A percentile compares a stretch with the other conserved stretches of the same genome.
These are phyloP conservation scores for Leishmania tropica DNA, from an alignment of 208 protist genomes.

Conservation along the genomic window DNA sequence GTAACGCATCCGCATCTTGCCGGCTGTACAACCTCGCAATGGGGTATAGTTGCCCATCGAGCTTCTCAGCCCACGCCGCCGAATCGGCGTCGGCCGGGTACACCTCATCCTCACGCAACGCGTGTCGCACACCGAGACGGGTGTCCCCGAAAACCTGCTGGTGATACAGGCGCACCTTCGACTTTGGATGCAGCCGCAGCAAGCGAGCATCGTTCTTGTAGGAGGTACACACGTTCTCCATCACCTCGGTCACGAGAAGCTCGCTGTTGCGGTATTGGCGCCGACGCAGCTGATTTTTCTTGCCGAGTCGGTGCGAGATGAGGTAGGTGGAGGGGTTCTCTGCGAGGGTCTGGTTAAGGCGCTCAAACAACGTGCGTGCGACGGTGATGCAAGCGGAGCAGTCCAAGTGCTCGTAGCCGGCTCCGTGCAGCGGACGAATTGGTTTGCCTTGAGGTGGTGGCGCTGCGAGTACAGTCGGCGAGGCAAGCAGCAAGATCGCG, in stretches of 20 bases:
- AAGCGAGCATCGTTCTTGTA: constrained; percentile 41
- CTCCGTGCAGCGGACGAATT: constrained; percentile 38
- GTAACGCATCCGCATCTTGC: constrained; percentile 39
- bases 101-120: constrained; percentile 40
- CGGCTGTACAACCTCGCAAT: constrained; percentile 54
- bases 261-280: constrained; percentile 67
- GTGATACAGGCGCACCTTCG: constrained; percentile 65
- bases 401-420: constrained; percentile 67
- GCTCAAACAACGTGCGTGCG: constrained; percentile 44
- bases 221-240: constrained; percentile 66
- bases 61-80: constrained; percentile 12
- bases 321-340: constrained; percentile 46
- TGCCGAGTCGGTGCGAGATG: constrained; percentile 50
- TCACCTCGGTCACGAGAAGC: constrained; percentile 74
- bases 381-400: constrained; percentile 84
- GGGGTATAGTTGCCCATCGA: constrained; percentile 15
- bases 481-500: background rate
- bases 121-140: constrained; percentile 4
- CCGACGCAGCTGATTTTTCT: constrained; percentile 39
- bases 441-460: constrained; percentile 2
- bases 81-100: constrained; percentile 23
- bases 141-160: constrained; percentile 29
- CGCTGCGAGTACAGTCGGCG: background rate
- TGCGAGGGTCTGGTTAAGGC: constrained; percentile 70
- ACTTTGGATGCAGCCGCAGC: constrained; percentile 61